Percentiles rank a stretch among this genome's conserved stretches.
These are phyloP conservation scores for Erodium texanum DNA, from an alignment of 441 rosid species.

Conservation along the genomic window DNA sequence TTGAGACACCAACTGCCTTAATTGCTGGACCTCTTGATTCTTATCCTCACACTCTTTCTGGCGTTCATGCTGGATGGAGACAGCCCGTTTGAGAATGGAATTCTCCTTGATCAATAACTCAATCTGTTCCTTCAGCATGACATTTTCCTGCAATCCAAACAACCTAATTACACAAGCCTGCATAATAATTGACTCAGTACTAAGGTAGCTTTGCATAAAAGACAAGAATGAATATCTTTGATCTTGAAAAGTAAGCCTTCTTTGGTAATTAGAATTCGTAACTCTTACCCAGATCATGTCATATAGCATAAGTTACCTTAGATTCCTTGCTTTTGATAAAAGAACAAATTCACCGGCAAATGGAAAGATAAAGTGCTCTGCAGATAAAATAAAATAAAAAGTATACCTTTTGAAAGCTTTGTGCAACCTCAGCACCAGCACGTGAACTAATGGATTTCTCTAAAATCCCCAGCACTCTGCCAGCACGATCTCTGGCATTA, in stretches of 20 bases:
- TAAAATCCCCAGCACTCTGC: conserved; percentile 42
- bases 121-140: conserved; percentile 35
- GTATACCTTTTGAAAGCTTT: conserved; percentile 39
- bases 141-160: conserved; percentile 24
- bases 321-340: too few relatives aligned
- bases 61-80: conserved; percentile 62
- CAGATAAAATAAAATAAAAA: background rate
- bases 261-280: too few relatives aligned
- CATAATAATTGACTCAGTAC: too few relatives aligned
- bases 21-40: conserved; percentile 37
- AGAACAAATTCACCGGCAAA: too few relatives aligned
- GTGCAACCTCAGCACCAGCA: conserved; percentile 30
- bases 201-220: too few relatives aligned
- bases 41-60: conserved; percentile 42
- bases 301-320: too few relatives aligned
- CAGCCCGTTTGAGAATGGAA: conserved; percentile 62
- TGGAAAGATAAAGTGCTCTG: too few relatives aligned
- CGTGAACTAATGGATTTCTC: conserved; percentile 40
- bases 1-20: conserved; percentile 36
- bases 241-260: too few relatives aligned
- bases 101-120: conserved; percentile 45
- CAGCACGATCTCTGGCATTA: conserved; percentile 63
- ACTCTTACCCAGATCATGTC: too few relatives aligned
- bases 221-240: too few relatives aligned
- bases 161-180: too few relatives aligned